These are phyloP conservation scores for Moesziomyces sp. DNA, from an alignment of 1,284 basidiomycete genomes.

Conservation along the genomic window DNA sequence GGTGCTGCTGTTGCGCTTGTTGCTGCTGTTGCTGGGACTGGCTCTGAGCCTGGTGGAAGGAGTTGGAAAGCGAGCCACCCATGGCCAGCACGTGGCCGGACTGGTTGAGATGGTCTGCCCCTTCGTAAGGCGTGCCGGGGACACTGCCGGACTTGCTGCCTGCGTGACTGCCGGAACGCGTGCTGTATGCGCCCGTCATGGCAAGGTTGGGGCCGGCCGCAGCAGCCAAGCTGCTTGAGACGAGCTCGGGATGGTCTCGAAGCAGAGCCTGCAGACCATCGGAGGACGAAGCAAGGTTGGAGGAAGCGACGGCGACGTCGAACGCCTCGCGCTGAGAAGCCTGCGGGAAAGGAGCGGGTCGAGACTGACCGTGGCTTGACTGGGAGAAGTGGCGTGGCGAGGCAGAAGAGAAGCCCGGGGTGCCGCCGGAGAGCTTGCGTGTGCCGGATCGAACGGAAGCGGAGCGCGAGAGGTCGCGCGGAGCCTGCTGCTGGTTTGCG, in stretches of 20 bases:
- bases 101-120: conserved; percentile 10
- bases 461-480: conserved; percentile 28
- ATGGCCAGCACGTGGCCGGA: conserved; percentile 17
- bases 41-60: conserved; percentile 28
- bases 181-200: conserved; percentile 40
- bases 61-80: conserved; percentile 44
- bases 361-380: conserved; percentile 33
- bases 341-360: conserved; percentile 56
- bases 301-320: conserved; percentile 56
- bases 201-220: conserved; percentile 58
- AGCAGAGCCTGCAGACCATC: conserved; percentile 64
- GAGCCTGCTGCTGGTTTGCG: conserved; percentile 4
- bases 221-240: conserved; percentile 57
- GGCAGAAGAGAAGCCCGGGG: conserved; percentile 33
- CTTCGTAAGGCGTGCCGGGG: conserved; percentile 41
- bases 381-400: conserved; percentile 49
- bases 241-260: conserved; percentile 65
- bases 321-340: conserved; percentile 52
- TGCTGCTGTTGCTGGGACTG: conserved; percentile 31
- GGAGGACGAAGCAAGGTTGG: conserved; percentile 53
- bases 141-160: conserved; percentile 44
- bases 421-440: conserved; percentile 26
- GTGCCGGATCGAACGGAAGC: conserved; percentile 23
- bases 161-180: conserved; percentile 32
- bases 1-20: conserved; percentile 3